phyloP scores from a whole-genome alignment of 2,329 filamentous ascomycete species.

The Harringtonia aguacate region DNA sequence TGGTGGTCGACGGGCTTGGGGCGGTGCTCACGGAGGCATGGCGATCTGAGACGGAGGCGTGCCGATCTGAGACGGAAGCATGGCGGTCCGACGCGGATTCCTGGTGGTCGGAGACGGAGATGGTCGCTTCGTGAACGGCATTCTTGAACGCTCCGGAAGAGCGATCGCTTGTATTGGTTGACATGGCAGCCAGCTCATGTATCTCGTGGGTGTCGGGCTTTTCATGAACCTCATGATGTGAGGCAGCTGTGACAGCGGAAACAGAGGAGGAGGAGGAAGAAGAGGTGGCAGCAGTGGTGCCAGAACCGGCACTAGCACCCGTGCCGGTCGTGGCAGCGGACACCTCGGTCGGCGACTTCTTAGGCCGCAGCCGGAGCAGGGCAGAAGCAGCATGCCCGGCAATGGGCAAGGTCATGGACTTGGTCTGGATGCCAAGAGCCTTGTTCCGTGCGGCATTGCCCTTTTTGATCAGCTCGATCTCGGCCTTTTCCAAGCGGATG shows the following conservation, averaged over 20 bases:
- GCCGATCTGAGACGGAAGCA: background rate
- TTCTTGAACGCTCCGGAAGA: background rate
- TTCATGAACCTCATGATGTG: background rate
- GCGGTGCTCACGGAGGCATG: background rate
- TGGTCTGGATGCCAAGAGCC: slow-evolving; percentile 13
- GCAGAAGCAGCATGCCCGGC: too few relatives aligned
- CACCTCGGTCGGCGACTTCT: background rate
- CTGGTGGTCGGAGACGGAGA: background rate
- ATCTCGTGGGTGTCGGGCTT: too few relatives aligned
- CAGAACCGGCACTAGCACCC: background rate
- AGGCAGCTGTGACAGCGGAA: background rate
- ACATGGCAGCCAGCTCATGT: too few relatives aligned
- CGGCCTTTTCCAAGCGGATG: slow-evolving; percentile 70
- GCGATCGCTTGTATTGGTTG: background rate
- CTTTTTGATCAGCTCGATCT: slow-evolving; percentile 68
- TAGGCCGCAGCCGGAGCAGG: too few relatives aligned
- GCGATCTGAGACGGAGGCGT: background rate
- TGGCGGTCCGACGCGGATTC: slow-evolving; percentile 1
- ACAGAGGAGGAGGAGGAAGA: background rate
- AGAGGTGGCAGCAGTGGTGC: background rate
- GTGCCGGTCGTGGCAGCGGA: background rate
- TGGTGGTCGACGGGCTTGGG: slow-evolving; percentile 1
- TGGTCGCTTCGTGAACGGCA: background rate
- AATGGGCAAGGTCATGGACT: background rate
- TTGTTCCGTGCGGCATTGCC: slow-evolving; percentile 56